Base-by-base conservation (phyloP, 1,284 basidiomycete species). In the Cutaneotrichosporon mucoides region DNA sequence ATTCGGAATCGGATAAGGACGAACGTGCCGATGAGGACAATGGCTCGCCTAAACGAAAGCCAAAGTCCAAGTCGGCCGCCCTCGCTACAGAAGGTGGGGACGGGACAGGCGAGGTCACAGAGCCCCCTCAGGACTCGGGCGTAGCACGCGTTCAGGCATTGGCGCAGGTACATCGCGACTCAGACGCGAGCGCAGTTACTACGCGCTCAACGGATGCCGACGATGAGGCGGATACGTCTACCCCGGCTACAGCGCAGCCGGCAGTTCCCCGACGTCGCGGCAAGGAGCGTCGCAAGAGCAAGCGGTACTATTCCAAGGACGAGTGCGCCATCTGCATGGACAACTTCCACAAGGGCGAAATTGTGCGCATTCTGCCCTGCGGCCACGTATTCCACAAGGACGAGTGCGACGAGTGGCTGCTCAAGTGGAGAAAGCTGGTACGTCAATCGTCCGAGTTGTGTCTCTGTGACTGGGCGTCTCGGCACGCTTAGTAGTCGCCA, bases 241-340 rank as follows among this genome's bases (percentile, higher is more conserved):
- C 45, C 34, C 2, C 57, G 24, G 24, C 24, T 24, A 24, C 24
- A 24, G 24, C 24, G 24, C 24, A 24, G 24, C 24, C 24, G 24
- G 24, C 24, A 24, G 24, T 24, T 24, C 24, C 24, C 24, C 24
- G 58, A 12, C 49, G 51, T 15, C 43, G 53, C 1, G 62, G 59
- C 16, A 64, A 64, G 57, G 50, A 59, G 57, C 57, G 59, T 6
- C 56, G 62, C 40, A 54, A 54, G 41, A 61, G 59, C 55, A 65
- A 68, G 61, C 62, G 69, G 50, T 79, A 76, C 61, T 79, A 74
- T 58, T 73, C 72, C 10, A 77, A 76, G 63, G 77, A 79, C 64
- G 90, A 95, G 73, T 96, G 92, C 70, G 88, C 91, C 10, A 94
- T 96, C 64, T 96, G 92, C 73, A 82, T 96, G 64, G 88, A 84